A percentile compares a stretch with the other conserved stretches of the same genome.
These are phyloP conservation scores for Gnomoniopsis sp. DNA, from an alignment of 2,329 filamentous ascomycete species.

Conservation along the genomic window DNA sequence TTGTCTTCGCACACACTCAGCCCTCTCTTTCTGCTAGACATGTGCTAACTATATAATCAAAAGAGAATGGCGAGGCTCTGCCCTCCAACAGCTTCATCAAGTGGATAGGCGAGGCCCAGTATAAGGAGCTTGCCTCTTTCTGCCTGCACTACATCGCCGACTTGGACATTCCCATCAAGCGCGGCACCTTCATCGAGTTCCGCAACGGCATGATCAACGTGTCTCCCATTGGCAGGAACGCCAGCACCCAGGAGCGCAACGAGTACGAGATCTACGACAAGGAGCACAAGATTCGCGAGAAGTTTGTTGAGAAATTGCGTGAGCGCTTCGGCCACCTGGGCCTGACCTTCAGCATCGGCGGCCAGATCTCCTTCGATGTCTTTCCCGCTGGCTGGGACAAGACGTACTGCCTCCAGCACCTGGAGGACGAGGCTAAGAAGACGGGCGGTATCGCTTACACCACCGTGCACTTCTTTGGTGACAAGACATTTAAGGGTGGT, in stretches of 20 bases:
- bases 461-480: conserved; percentile 95
- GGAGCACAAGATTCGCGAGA: conserved; percentile 69
- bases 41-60: not conserved
- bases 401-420: conserved; percentile 88
- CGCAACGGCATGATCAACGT: conserved; percentile 91
- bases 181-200: conserved; percentile 84
- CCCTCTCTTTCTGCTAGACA: not conserved
- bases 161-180: conserved; percentile 78
- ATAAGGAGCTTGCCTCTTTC: conserved; percentile 75
- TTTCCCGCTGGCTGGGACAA: conserved; percentile 98
- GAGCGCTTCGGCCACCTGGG: conserved; percentile 80
- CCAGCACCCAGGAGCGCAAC: conserved; percentile 72
- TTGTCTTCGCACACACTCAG: not conserved
- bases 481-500: conserved; percentile 87
- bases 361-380: conserved; percentile 97
- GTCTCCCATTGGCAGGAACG: conserved; percentile 81
- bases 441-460: conserved; percentile 73
- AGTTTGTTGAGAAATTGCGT: conserved; percentile 72
- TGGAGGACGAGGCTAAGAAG: conserved; percentile 74
- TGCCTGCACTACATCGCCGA: conserved; percentile 81
- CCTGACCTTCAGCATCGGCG: conserved; percentile 90
- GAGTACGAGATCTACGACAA: conserved; percentile 82
- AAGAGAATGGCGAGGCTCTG: conserved; percentile 69
- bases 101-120: conserved; percentile 81
- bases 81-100: conserved; percentile 82